Evolutionary conservation across 2,329 filamentous ascomycete genomes (phyloP).

Genomic region (Eutypa lata): DNA sequence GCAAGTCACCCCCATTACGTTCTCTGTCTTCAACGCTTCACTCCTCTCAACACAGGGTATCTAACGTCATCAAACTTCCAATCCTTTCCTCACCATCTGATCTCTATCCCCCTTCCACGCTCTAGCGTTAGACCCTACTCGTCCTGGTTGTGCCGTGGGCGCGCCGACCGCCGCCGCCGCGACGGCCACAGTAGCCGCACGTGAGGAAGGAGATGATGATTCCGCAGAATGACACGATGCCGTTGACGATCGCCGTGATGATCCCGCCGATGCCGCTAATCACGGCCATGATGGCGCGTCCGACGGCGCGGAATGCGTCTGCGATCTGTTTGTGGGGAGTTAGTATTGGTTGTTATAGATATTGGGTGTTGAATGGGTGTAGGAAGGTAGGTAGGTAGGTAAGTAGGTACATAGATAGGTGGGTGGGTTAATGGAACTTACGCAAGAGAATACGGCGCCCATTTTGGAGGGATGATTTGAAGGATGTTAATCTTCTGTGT

Average conservation of each 20-base stretch:
- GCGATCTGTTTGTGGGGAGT: slow-evolving; percentile 43
- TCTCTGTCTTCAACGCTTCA: too few relatives aligned
- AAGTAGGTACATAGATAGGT: neutral
- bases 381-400: neutral
- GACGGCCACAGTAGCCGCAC: slow-evolving; percentile 42
- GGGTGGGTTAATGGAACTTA: slow-evolving; percentile 54
- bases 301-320: slow-evolving; percentile 61
- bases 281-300: slow-evolving; percentile 64
- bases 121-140: slow-evolving; percentile 33
- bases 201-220: slow-evolving; percentile 66
- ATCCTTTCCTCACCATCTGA: too few relatives aligned
- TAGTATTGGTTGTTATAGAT: neutral
- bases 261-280: slow-evolving; percentile 64
- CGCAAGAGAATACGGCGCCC: slow-evolving; percentile 82
- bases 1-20: too few relatives aligned
- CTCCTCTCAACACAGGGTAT: too few relatives aligned
- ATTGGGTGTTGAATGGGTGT: neutral
- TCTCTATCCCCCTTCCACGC: neutral
- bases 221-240: slow-evolving; percentile 61
- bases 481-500: slow-evolving; percentile 13
- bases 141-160: slow-evolving; percentile 29
- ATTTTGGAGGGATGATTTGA: slow-evolving; percentile 52
- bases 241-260: slow-evolving; percentile 64
- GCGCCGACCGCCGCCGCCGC: slow-evolving; percentile 15
- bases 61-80: too few relatives aligned